A percentile compares a stretch with the other conserved stretches of the same genome.
Evolutionary conservation across 805 yeast genomes (phyloP).

Genomic region (Candida glaebosa): DNA sequence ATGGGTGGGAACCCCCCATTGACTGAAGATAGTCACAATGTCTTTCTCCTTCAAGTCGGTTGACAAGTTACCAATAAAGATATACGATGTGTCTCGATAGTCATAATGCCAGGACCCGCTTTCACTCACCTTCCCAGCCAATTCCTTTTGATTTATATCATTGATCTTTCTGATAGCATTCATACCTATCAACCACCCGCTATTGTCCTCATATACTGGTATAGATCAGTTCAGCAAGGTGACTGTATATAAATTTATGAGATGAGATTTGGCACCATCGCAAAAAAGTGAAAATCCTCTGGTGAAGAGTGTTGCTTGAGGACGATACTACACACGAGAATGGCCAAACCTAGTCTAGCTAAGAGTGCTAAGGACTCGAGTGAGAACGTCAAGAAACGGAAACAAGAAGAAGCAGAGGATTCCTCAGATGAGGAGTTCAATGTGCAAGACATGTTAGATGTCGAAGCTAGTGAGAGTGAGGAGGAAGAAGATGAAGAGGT

Average conservation of each 20-base stretch:
- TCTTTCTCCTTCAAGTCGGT: constrained; percentile 69
- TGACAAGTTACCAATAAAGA: constrained; percentile 74
- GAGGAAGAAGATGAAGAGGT: constrained; percentile 26
- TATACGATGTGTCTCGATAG: constrained; percentile 69
- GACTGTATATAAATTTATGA: background rate
- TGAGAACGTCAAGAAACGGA: constrained; percentile 13
- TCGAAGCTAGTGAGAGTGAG: constrained; percentile 25
- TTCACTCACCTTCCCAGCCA: constrained; percentile 53
- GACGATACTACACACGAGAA: background rate
- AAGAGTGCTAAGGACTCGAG: constrained; percentile 1
- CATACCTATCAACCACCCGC: constrained; percentile 17
- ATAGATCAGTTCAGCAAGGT: background rate
- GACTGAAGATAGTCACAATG: constrained; percentile 74
- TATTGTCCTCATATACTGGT: background rate
- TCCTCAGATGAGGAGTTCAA: constrained; percentile 29
- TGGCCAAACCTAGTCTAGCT: constrained; percentile 10
- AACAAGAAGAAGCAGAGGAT: constrained; percentile 16
- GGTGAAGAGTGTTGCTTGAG: background rate
- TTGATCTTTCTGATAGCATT: constrained; percentile 44
- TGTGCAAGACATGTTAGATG: constrained; percentile 39
- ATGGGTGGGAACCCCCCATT: constrained; percentile 83
- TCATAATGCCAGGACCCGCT: constrained; percentile 89
- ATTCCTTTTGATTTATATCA: constrained; percentile 62
- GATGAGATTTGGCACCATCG: constrained; percentile 2
- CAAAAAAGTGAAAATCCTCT: background rate